phyloP scores from a whole-genome alignment of 2,329 filamentous ascomycete species.

The Xylariaceae sp. region DNA sequence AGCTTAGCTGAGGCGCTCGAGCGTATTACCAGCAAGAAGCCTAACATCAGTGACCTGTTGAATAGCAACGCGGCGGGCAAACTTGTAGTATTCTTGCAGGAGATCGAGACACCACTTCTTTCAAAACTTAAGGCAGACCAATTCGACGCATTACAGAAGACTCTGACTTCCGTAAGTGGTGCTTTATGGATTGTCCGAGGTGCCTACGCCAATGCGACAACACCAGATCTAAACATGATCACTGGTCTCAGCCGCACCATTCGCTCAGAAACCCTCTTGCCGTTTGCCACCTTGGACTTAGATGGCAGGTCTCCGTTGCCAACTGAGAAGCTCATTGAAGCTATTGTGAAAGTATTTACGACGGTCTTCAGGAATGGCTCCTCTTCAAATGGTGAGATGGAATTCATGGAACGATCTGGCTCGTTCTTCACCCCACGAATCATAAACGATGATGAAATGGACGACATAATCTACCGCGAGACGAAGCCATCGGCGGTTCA shows the following conservation, averaged over 20 bases:
- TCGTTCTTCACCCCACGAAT: slow-evolving; percentile 49
- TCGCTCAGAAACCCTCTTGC: slow-evolving; percentile 43
- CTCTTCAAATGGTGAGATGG: slow-evolving; percentile 47
- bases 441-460: slow-evolving; percentile 49
- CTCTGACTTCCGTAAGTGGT: slow-evolving; percentile 40
- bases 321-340: slow-evolving; percentile 30
- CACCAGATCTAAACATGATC: slow-evolving; percentile 44
- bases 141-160: slow-evolving; percentile 46
- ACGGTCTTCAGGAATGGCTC: slow-evolving; percentile 45
- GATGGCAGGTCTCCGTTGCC: slow-evolving; percentile 37
- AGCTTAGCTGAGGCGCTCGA: slow-evolving; percentile 44
- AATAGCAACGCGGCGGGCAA: slow-evolving; percentile 44
- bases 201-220: slow-evolving; percentile 43
- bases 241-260: slow-evolving; percentile 44
- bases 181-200: slow-evolving; percentile 48
- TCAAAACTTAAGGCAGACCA: slow-evolving; percentile 46
- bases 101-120: slow-evolving; percentile 53
- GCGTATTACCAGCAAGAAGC: slow-evolving; percentile 43
- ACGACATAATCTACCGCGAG: slow-evolving; percentile 52
- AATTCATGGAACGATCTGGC: slow-evolving; percentile 51
- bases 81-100: slow-evolving; percentile 51
- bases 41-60: slow-evolving; percentile 42
- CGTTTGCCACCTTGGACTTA: slow-evolving; percentile 44
- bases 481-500: slow-evolving; percentile 49
- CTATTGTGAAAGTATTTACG: slow-evolving; percentile 45